Conservation (phyloP, 1,284 basidiomycete species). For the Polyporus tsugae region DNA sequence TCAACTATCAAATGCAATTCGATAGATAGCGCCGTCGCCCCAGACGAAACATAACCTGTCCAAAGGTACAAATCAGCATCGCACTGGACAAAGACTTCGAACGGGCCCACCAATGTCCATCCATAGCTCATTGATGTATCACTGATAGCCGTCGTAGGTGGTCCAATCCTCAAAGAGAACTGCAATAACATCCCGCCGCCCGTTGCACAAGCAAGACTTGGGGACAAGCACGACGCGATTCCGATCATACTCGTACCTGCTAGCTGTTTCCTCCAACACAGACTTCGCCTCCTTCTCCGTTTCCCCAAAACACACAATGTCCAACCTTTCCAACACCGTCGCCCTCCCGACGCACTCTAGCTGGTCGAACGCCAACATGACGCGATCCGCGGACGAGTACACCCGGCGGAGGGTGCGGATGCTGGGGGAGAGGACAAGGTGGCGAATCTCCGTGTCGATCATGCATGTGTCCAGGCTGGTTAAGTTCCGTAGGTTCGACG, state of each 20-base stretch:
- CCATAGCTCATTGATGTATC: neutral
- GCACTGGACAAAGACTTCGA: neutral
- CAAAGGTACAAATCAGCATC: neutral
- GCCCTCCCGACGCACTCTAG: conserved; percentile 40
- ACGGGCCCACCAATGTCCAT: neutral
- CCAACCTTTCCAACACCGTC: conserved; percentile 39
- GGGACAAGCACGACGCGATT: conserved; percentile 27
- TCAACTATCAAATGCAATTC: no score
- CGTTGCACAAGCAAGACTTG: conserved; percentile 1
- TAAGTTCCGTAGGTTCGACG: conserved; percentile 37
- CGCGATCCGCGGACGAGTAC: conserved; percentile 32
- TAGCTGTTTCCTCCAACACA: conserved; percentile 18
- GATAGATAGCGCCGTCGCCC: no score
- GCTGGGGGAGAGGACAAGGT: conserved; percentile 42
- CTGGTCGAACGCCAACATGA: conserved; percentile 42
- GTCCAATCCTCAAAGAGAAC: neutral
- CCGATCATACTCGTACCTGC: conserved; percentile 22
- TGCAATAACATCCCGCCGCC: neutral
- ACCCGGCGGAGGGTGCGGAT: conserved; percentile 43
- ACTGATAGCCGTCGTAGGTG: neutral
- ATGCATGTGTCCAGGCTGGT: conserved; percentile 47
- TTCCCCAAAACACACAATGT: conserved; percentile 38
- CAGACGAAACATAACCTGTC: neutral
- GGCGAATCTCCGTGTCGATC: conserved; percentile 46
- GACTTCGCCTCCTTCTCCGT: conserved; percentile 18